Evolutionary conservation across 305 asterid species (phyloP), one percentile per base, ranked within the genome.

Genomic region (Fraxinus floribunda): DNA sequence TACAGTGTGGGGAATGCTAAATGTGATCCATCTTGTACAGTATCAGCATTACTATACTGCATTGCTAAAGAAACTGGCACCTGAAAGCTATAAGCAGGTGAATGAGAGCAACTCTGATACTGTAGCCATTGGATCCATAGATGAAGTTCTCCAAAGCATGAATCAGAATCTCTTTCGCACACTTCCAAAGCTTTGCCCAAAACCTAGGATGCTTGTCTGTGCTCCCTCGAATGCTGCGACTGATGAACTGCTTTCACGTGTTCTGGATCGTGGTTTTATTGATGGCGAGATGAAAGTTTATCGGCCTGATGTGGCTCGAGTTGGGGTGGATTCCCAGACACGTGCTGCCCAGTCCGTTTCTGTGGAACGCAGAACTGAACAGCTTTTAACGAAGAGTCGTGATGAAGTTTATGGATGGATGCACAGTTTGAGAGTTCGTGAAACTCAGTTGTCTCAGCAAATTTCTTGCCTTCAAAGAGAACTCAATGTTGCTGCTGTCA

Each of bases 201-300:
- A 97, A 87, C 99, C 99, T 71, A 91, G 98, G 87, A 97, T 97
- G 99, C 98, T 97, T 22, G 99, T 97, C 20, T 97, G 99, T 86
- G 99, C 99, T 82, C 99, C 99, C 79, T 97, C 99, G 44, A 97
- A 97, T 89, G 98, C 99, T 36, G 99, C 99, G 52, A 95, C 99
- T 70, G 99, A 97, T 78, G 99, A 97, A 86, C 88, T 97, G 85
- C 97, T 97, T 81, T 77, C 98, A 16, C 97, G 99, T 87, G 99
- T 97, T 64, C 98, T 97, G 80, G 98, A 94, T 85, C 97, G 98
- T 88, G 99, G 99, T 73, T 97, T 97, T 82, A 93, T 97, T 86
- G 99, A 97, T 44, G 99, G 99, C 15, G 99, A 97, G 92, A 94
- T 97, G 99, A 97, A 92, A 87, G 93, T 94, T 46, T 97, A 97